Percentiles rank a stretch among this genome's conserved stretches.
phyloP scores from a whole-genome alignment of 2,329 filamentous ascomycete species.

The Byssochlamys sp. region DNA sequence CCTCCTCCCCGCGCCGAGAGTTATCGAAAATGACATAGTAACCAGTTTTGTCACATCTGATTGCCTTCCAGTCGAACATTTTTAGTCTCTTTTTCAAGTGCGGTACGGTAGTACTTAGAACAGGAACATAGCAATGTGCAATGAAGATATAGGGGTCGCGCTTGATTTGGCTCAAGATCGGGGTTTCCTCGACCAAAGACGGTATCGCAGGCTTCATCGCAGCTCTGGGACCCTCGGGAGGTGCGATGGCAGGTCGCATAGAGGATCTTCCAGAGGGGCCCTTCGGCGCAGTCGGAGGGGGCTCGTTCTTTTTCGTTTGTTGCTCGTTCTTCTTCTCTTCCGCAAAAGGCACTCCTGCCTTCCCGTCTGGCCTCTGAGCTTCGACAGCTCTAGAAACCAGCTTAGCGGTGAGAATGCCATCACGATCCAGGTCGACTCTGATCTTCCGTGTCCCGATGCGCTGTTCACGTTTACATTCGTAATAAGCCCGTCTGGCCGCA shows the following conservation, averaged over 20 bases:
- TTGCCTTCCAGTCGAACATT: constrained; percentile 68
- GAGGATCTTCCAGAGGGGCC: constrained; percentile 59
- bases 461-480: constrained; percentile 65
- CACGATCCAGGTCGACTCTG: constrained; percentile 77
- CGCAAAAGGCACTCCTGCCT: constrained; percentile 14
- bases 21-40: constrained; percentile 90
- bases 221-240: constrained; percentile 33
- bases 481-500: constrained; percentile 67
- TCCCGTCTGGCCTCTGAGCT: constrained; percentile 50
- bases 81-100: constrained; percentile 87
- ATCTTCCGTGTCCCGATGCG: constrained; percentile 70
- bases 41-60: constrained; percentile 72
- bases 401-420: constrained; percentile 70
- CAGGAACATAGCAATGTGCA: constrained; percentile 73
- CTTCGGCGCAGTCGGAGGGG: constrained; percentile 77
- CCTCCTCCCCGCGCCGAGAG: constrained; percentile 62
- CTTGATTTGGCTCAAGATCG: constrained; percentile 59
- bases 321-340: constrained; percentile 26
- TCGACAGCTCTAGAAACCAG: constrained; percentile 68
- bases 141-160: constrained; percentile 85
- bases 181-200: constrained; percentile 54
- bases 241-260: constrained; percentile 22
- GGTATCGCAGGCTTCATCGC: constrained; percentile 26
- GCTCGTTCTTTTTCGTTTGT: constrained; percentile 45
- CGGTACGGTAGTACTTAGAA: constrained; percentile 71